phyloP scores from a whole-genome alignment of 257 asterid species.

The Solanum medicagineum region DNA sequence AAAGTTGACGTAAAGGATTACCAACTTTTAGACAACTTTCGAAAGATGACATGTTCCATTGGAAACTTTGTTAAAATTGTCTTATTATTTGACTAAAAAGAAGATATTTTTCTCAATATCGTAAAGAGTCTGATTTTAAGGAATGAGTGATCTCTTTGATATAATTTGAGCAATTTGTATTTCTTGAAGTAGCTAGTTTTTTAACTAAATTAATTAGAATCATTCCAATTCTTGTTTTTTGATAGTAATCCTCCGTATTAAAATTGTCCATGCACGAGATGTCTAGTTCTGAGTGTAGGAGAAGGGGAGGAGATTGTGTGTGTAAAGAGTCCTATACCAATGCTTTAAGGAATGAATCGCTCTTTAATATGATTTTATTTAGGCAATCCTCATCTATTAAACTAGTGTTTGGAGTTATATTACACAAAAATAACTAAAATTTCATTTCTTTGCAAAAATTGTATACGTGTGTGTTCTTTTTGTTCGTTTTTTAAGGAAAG shows the following conservation, averaged over 20 bases:
- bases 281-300: background rate
- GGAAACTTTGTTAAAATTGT: background rate
- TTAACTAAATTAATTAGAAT: background rate
- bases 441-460: background rate
- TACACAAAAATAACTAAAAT: background rate
- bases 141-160: background rate
- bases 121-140: background rate
- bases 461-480: too few relatives aligned
- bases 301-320: background rate
- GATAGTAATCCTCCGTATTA: fast-evolving
- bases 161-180: background rate
- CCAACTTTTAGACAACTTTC: background rate
- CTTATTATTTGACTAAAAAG: background rate
- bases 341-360: background rate
- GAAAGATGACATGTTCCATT: background rate
- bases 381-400: background rate
- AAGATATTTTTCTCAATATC: background rate
- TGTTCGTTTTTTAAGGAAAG: background rate
- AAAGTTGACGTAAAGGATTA: background rate
- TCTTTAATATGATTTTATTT: background rate
- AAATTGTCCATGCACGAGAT: background rate
- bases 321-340: background rate
- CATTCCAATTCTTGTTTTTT: fast-evolving
- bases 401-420: background rate
- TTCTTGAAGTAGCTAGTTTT: background rate